A percentile compares a stretch with the other conserved stretches of the same genome.
Evolutionary conservation across 176 grass and related monocot species (phyloP).

Genomic region (Alopecurus myosuroides): DNA sequence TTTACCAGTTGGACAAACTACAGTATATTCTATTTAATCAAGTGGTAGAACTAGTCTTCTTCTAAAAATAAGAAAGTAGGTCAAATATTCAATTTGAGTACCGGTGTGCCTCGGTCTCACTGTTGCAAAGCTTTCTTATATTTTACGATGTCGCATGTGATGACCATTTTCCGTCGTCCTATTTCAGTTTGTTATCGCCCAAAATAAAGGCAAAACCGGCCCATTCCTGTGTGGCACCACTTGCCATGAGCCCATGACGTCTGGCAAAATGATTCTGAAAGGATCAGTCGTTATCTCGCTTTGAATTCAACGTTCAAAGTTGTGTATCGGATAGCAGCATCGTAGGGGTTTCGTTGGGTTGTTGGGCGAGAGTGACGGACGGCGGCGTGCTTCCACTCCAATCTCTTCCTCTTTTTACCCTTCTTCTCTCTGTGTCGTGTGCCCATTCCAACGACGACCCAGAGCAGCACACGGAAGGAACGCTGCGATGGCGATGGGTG

Average conservation of each 20-base stretch:
- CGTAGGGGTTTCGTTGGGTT: neutral
- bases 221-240: neutral
- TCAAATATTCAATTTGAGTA: too few species aligned
- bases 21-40: too few species aligned
- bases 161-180: neutral
- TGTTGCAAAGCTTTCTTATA: neutral
- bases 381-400: neutral
- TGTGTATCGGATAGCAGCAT: neutral
- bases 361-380: neutral
- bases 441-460: neutral
- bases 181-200: neutral
- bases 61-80: too few species aligned
- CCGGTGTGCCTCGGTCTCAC: neutral
- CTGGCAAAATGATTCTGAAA: neutral
- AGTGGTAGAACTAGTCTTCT: too few species aligned
- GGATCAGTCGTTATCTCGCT: neutral
- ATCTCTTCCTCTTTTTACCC: neutral
- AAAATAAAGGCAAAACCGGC: neutral
- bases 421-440: neutral
- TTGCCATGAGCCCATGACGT: neutral
- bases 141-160: neutral
- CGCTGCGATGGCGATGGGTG: neutral
- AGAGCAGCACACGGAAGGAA: too few species aligned
- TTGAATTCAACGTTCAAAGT: neutral
- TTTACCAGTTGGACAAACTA: too few species aligned